Evolutionary conservation across 352 stramenopile species (phyloP), one percentile per base, ranked within the genome.

Genomic region (Globisporangium cederbergense): DNA sequence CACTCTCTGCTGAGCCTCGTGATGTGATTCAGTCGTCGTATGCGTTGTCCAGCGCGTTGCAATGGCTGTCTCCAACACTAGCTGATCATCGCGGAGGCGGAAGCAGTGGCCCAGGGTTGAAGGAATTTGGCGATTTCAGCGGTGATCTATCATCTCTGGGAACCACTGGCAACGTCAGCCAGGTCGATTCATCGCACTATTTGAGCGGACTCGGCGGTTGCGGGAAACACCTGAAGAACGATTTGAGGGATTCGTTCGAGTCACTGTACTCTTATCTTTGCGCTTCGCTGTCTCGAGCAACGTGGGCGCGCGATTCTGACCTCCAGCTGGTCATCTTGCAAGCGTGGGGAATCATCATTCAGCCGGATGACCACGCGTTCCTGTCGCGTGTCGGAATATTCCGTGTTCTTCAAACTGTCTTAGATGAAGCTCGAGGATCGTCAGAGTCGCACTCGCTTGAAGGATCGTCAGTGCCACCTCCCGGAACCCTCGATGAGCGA

Each of bases 331-430:
- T 90, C 40, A 79, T 93, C 55, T 67, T 97, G 42, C 66, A 95
- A 63, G 78, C 83, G 16, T 97, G 89, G 89, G 88, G 87, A 7
- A 90, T 96, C 30, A 81, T 93, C n/a, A 94, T 97, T 46, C 76
- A 83, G 43, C 86, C 86, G 13, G 88, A 96, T 50, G 89, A 97
- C 60, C 89, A 97, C 65, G 84, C 89, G 2, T 97, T 97, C 58
- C 75, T 97, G 22, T 97, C 89, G 25, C 85, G 89, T 45, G 85
- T 96, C 42, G 86, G 88, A 1, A 89, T 97, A 67, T 97, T 97
- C 65, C 76, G 89, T 40, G 87, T 96, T 38, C 68, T 97, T 16
- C 89, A 97, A 66, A 96, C 86, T n/a, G 89, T 97, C 11, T 60
- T 97, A 14, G 86, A 96, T 58, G 86, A 95, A 70, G 87, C 85